These are phyloP conservation scores for Asterophora parasitica DNA, from an alignment of 768 basidiomycete species.

Conservation along the genomic window DNA sequence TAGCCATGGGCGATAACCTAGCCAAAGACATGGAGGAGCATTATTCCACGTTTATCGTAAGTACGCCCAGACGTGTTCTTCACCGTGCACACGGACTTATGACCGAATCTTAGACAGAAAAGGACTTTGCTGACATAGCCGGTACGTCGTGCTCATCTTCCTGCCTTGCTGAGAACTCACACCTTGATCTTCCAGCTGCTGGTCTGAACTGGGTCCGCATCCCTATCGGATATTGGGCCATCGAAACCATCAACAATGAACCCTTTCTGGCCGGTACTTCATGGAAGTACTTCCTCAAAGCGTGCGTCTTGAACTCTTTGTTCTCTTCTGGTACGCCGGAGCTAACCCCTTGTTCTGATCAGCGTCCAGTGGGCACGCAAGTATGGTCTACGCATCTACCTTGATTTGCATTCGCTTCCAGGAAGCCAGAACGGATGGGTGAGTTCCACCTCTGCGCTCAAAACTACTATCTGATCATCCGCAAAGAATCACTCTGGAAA, in stretches of 20 bases:
- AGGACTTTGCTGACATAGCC: slow-evolving; percentile 76
- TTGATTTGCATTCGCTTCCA: slow-evolving; percentile 78
- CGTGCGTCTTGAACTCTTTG: slow-evolving; percentile 22
- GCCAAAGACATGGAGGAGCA: slow-evolving; percentile 56
- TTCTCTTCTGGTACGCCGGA: slow-evolving; percentile 11
- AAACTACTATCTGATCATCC: slow-evolving; percentile 9
- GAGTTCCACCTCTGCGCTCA: neutral
- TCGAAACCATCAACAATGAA: slow-evolving; percentile 70
- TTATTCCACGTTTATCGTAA: slow-evolving; percentile 74
- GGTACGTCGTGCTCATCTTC: slow-evolving; percentile 6
- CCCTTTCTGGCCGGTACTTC: slow-evolving; percentile 71
- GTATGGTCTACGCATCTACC: slow-evolving; percentile 79
- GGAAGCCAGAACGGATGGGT: slow-evolving; percentile 69
- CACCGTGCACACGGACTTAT: neutral
- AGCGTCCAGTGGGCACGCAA: slow-evolving; percentile 82
- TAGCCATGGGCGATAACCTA: slow-evolving; percentile 47
- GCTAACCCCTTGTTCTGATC: slow-evolving; percentile 38
- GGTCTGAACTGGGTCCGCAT: slow-evolving; percentile 83
- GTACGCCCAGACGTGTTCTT: slow-evolving; percentile 29
- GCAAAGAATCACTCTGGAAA: slow-evolving; percentile 35
- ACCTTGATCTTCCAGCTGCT: slow-evolving; percentile 37
- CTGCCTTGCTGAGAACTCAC: slow-evolving; percentile 35
- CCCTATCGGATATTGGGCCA: slow-evolving; percentile 83
- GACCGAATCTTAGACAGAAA: slow-evolving; percentile 50
- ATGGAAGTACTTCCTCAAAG: slow-evolving; percentile 58